Conservation (phyloP, 352 stramenopile species). For the Phytopythium montanum region DNA sequence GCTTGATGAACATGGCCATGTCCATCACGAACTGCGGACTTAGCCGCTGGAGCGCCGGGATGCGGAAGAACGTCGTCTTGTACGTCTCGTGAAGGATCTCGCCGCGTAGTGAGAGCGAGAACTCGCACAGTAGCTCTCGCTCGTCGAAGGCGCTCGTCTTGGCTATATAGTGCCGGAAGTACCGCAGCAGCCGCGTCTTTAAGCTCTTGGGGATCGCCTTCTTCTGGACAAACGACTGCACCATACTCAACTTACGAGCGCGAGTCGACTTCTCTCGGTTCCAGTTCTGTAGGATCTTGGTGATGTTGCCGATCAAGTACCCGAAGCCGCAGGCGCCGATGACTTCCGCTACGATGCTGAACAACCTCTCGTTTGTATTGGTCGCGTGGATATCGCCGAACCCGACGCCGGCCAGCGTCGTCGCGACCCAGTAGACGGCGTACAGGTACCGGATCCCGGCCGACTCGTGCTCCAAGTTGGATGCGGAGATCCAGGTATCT, state of each 20-base stretch:
- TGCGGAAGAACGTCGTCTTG: slow-evolving; percentile 68
- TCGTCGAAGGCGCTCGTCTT: slow-evolving; percentile 77
- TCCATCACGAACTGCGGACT: slow-evolving; percentile 81
- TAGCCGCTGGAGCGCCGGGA: slow-evolving; percentile 62
- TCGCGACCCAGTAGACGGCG: slow-evolving; percentile 84
- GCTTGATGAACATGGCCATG: slow-evolving; percentile 86
- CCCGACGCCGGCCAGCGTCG: slow-evolving; percentile 73
- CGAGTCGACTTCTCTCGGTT: slow-evolving; percentile 55
- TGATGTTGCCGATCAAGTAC: slow-evolving; percentile 83
- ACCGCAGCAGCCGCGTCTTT: slow-evolving; percentile 50
- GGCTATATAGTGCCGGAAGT: slow-evolving; percentile 80
- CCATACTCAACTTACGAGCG: slow-evolving; percentile 53
- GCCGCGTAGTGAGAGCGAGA: slow-evolving; percentile 67
- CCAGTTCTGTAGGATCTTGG: slow-evolving; percentile 80
- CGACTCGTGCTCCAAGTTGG: slow-evolving; percentile 19
- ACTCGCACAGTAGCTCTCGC: slow-evolving; percentile 66
- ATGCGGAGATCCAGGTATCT: slow-evolving; percentile 34
- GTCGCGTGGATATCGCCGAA: slow-evolving; percentile 80
- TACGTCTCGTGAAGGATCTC: slow-evolving; percentile 79
- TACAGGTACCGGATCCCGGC: slow-evolving; percentile 60
- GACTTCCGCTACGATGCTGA: slow-evolving; percentile 66
- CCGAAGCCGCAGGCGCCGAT: slow-evolving; percentile 76
- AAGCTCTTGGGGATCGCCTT: slow-evolving; percentile 51
- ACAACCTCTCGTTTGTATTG: slow-evolving; percentile 65
- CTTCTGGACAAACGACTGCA: slow-evolving; percentile 62